A percentile compares a stretch with the other conserved stretches of the same genome.
Conservation (phyloP, 2,329 filamentous ascomycete genomes). For the Cladophialophora immunda region DNA sequence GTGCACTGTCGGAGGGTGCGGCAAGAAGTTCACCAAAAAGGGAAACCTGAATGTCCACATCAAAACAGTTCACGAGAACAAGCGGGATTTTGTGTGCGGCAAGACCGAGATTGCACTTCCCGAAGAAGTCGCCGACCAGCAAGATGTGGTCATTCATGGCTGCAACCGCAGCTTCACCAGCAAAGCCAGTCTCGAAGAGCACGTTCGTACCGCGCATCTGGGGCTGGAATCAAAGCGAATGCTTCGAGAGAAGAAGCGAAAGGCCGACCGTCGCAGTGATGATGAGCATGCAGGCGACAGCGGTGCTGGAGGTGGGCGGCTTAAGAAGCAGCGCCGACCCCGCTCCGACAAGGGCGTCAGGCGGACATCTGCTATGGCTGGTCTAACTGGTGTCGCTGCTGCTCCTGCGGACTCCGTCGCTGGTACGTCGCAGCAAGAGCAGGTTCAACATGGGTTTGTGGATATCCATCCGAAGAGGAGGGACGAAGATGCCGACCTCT, state of each 20-base stretch:
- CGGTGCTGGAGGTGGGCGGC: slow-evolving; percentile 9
- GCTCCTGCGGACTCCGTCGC: slow-evolving; percentile 32
- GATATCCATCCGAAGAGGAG: neutral
- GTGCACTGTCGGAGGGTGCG: slow-evolving; percentile 75
- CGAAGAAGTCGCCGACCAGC: slow-evolving; percentile 71
- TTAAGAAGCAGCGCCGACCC: slow-evolving; percentile 36
- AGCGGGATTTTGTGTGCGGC: slow-evolving; percentile 80
- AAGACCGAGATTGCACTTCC: slow-evolving; percentile 67
- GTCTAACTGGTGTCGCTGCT: slow-evolving; percentile 49
- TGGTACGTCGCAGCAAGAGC: neutral
- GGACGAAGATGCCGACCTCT: neutral
- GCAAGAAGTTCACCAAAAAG: slow-evolving; percentile 79
- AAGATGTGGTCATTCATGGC: slow-evolving; percentile 61
- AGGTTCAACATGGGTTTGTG: neutral
- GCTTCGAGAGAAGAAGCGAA: slow-evolving; percentile 51
- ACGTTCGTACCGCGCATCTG: slow-evolving; percentile 83
- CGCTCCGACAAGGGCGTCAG: slow-evolving; percentile 40
- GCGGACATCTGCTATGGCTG: slow-evolving; percentile 38
- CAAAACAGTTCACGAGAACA: slow-evolving; percentile 77
- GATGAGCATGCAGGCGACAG: slow-evolving; percentile 27
- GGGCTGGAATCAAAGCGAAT: slow-evolving; percentile 60
- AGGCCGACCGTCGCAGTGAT: slow-evolving; percentile 46
- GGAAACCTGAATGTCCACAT: slow-evolving; percentile 86
- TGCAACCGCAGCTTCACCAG: slow-evolving; percentile 80
- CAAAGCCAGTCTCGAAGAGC: slow-evolving; percentile 82